Evolutionary conservation across 352 stramenopile genomes (phyloP), one percentile per base, ranked within the genome.

Genomic region (Globisporangium viniferum): DNA sequence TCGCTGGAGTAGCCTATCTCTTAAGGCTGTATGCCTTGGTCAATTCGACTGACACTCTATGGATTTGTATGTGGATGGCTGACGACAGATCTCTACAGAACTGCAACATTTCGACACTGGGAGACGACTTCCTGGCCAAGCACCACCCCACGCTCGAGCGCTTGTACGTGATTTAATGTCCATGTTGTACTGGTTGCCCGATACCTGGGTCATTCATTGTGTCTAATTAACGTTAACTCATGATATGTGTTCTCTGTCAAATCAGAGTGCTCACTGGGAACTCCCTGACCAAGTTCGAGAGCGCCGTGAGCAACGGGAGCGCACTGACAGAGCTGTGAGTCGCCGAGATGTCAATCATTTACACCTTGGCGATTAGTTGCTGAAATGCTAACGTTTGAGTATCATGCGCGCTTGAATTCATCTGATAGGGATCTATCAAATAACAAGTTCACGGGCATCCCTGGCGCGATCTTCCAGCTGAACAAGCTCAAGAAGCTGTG

Each of bases 401-500:
- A 9, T 29, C 14, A 22, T 24, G 9, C 7, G 20, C 48, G 8
- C 31, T 22, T 29, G 48, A 31, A 29, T 55, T 33, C 24, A 4
- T 56, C 6, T 35, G 24, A 24, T 24, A 62, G 57, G 35, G 57
- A 62, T 53, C 15, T 62, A 14, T 62, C 57, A 20, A 22, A 53
- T 7, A 62, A 62, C 35, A 51, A 62, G 20, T 49, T 62, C 35
- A 62, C 57, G 35, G 35, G 15, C 14, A 53, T 62, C 35, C 57
- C 57, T 3, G 8, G 9, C 6, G 53, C 57, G 57, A 29, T 62
- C 1, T 41, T 62, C 12, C 20, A 20, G 20, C 31, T 62, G 7
- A 35, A 29, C 57, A 62, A 62, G 10, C 33, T 62, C 4, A 22
- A 62, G 22, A 62, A 62, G 14, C 33, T 62, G 57, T 62, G 35